Base-by-base conservation (phyloP, 2,329 filamentous ascomycete genomes). In the Alternaria arborescens region DNA sequence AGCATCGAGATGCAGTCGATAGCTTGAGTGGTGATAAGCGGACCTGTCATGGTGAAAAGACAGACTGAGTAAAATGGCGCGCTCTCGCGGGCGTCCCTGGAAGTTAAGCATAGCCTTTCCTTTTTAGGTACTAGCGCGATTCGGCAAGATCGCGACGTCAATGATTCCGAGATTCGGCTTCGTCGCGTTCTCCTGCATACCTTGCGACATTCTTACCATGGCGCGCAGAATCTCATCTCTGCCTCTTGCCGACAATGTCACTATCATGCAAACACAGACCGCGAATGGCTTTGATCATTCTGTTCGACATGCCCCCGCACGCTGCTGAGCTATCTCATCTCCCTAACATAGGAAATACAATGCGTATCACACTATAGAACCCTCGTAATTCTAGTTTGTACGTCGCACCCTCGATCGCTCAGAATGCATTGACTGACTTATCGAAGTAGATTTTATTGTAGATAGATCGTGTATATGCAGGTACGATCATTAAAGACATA, bases 181-280 rank as follows among this genome's bases (percentile, higher is more conserved):
- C 28, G 28, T 30, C 28, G 28, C 28, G 28, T 30, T 30, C 28
- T 11, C 28, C 28, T 11, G 28, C 28, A 12, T 11, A 30, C 28
- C 28, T 30, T 4, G 28, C 28, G 28, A 11, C 28, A 11, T 30
- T 11, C 8, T 30, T 11, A 30, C 8, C 28, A 30, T 11, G 28
- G 10, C 5, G 28, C 28, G 28, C 28, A 0, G 0, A 0, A 36
- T 3, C 5, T 36, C 14, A 7, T 36, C 32, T 16, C 32, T 0
- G 32, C 32, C 14, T 36, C 32, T 14, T 3, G 32, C 32, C 12
- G 3, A 2, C 5, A 36, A 36, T 36, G 5, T 32, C 30, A 0
- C 14, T 0, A 36, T 16, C 12, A 36, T 16, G 14, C 12, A 36
- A 1, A 8, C 16, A 16, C 5, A 16, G 4, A 1, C 32, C 4